Percentiles rank a stretch among this genome's conserved stretches.
These are phyloP conservation scores for Ganoderma leucocontextum DNA, from an alignment of 1,284 basidiomycete species.

Conservation along the genomic window DNA sequence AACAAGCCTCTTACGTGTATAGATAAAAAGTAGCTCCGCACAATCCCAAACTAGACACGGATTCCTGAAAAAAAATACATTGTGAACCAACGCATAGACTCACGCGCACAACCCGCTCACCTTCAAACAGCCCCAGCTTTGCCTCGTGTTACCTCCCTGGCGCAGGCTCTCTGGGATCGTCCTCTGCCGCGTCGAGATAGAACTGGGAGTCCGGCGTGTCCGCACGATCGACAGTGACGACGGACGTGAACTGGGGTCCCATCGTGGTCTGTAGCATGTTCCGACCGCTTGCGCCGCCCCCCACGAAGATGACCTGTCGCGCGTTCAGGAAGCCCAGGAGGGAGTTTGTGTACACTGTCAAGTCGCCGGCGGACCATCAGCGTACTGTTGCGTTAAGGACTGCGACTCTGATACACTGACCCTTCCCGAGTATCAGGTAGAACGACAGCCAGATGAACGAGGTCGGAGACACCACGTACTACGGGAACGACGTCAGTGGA, in stretches of 20 bases:
- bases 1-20: too few species aligned
- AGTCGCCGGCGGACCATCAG: too few species aligned
- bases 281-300: not conserved
- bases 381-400: not conserved
- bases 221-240: not conserved
- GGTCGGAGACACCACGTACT: not conserved
- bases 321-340: not conserved
- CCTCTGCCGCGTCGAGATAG: not conserved
- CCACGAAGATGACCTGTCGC: not conserved
- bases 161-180: not conserved
- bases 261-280: not conserved
- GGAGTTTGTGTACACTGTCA: not conserved
- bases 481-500: not conserved
- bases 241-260: not conserved
- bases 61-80: not conserved
- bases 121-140: not conserved
- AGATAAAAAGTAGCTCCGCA: too few species aligned
- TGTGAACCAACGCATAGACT: not conserved
- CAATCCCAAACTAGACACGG: too few species aligned
- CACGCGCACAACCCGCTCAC: not conserved
- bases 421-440: not conserved
- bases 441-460: not conserved
- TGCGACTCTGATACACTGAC: not conserved
- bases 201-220: not conserved
- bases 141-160: not conserved